A percentile compares a stretch with the other conserved stretches of the same genome.
phyloP scores from a whole-genome alignment of 805 yeast genomes.

The Suhomyces kilbournensis region DNA sequence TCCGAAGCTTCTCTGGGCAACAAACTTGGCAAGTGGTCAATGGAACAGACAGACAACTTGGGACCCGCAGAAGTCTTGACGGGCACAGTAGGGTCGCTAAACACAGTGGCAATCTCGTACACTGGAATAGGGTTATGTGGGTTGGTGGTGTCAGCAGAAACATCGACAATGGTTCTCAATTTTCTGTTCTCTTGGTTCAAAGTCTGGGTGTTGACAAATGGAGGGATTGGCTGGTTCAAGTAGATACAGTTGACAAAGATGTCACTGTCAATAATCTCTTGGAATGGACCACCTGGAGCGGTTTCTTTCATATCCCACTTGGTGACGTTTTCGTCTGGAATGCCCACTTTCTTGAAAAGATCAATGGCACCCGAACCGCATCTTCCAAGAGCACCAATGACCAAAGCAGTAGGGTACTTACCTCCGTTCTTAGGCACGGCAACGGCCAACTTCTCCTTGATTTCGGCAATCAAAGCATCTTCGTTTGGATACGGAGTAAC shows the following conservation, averaged over 20 bases:
- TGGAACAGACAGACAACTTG: conserved; percentile 84
- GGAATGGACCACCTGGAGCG: conserved; percentile 94
- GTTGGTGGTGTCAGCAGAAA: conserved; percentile 97
- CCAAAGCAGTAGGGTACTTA: conserved; percentile 71
- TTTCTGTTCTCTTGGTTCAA: conserved; percentile 69
- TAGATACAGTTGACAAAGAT: conserved; percentile 95
- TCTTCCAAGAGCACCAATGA: conserved; percentile 97
- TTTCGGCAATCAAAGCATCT: conserved; percentile 65
- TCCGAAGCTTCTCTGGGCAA: conserved; percentile 98
- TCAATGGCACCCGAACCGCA: conserved; percentile 98
- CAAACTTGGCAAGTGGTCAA: conserved; percentile 93
- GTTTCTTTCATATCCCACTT: conserved; percentile 99
- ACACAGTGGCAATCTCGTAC: conserved; percentile 84
- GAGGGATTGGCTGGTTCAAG: conserved; percentile 88
- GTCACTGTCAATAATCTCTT: conserved; percentile 84
- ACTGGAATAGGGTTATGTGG: conserved; percentile 98
- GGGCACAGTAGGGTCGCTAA: conserved; percentile 83
- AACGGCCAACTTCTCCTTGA: conserved; percentile 52
- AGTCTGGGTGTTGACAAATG: conserved; percentile 70
- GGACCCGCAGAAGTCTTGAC: conserved; percentile 82
- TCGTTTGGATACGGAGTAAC: conserved; percentile 84
- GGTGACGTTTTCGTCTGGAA: conserved; percentile 77
- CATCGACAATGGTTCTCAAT: conserved; percentile 91
- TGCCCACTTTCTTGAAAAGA: conserved; percentile 74
- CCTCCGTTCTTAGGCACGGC: conserved; percentile 62